A percentile compares a stretch with the other conserved stretches of the same genome.
phyloP scores from a whole-genome alignment of 352 stramenopile genomes.

The Albugo laibachii region DNA sequence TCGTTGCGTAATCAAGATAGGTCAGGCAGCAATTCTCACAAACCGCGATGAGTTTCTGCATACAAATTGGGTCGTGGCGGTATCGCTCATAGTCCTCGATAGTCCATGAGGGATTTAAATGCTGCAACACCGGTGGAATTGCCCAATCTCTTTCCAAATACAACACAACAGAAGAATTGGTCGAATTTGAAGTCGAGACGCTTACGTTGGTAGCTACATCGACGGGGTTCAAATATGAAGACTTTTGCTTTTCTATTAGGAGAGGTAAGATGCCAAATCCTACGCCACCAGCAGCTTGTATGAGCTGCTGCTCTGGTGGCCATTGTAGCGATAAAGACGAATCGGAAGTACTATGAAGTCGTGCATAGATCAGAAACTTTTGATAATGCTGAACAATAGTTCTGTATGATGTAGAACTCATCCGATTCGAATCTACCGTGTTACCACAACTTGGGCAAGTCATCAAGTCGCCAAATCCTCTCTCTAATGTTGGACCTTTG shows the following conservation, averaged over 20 bases:
- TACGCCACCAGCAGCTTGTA: conserved; percentile 80
- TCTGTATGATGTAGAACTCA: conserved; percentile 85
- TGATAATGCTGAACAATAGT: conserved; percentile 88
- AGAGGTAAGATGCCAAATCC: conserved; percentile 75
- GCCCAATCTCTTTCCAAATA: conserved; percentile 19
- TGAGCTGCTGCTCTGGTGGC: conserved; percentile 73
- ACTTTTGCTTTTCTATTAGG: conserved; percentile 1
- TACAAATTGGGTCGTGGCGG: conserved; percentile 83
- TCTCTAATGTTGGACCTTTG: neutral
- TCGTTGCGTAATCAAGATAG: conserved; percentile 78
- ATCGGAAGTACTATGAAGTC: conserved; percentile 18
- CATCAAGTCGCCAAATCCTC: conserved; percentile 6
- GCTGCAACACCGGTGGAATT: conserved; percentile 85
- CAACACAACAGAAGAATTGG: neutral
- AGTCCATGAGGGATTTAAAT: conserved; percentile 73
- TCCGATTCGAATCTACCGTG: conserved; percentile 32
- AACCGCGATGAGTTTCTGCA: conserved; percentile 82
- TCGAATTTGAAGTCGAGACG: conserved; percentile 11
- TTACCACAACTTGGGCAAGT: conserved; percentile 76
- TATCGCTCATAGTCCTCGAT: conserved; percentile 76
- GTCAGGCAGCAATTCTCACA: conserved; percentile 89
- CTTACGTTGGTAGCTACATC: neutral
- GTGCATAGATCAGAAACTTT: conserved; percentile 58
- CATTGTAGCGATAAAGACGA: conserved; percentile 53
- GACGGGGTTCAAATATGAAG: too few species aligned